Base-by-base conservation (phyloP, 75 land plant species). In the Pinus tabuliformis region DNA sequence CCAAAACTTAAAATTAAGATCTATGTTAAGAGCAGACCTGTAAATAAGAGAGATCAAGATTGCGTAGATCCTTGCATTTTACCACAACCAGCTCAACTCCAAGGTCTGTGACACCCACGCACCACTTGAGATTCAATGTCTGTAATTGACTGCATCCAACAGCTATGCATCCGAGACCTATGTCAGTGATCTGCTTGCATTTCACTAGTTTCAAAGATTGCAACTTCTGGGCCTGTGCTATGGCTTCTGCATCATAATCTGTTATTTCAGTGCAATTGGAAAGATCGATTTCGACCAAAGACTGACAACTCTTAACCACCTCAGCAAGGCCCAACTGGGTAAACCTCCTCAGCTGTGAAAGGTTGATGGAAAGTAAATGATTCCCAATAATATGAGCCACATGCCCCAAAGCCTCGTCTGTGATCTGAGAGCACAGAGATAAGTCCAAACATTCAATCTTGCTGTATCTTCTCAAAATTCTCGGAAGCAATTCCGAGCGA, bases 41-140 rank as follows among this genome's bases (percentile, higher is more conserved):
- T 49, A 49, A 49, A 1, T 88, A 86, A 21, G 96, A 95, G 26
- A 95, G 89, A 88, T 95, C 96, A 75, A 95, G 80, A 68, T 76
- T 72, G 30, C 78, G 71, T 36, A 95, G 74, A 78, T 86, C 75
- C 82, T 76, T 77, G 71, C 98, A 91, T 76, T 86, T 88, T 21
- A 83, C 78, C 12, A 92, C 92, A 61, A 91, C 74, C 76, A 86
- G 68, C 52, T 79, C 85, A 14, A 95, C 83, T 30, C 98, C 98
- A 63, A 84, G 57, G 84, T 95, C 98, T 45, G 83, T 85, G 52
- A 95, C 62, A 58, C 92, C 88, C 6, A 89, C 59, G 79, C 96
- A 95, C 85, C 90, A 89, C 57, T 81, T 93, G 82, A 95, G 78
- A 76, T 81, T 72, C 33, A 95, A 61, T 18, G 71, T 26, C 78